Conservation (phyloP, 805 yeast genomes). For the Lipomyces chichibuensis region DNA sequence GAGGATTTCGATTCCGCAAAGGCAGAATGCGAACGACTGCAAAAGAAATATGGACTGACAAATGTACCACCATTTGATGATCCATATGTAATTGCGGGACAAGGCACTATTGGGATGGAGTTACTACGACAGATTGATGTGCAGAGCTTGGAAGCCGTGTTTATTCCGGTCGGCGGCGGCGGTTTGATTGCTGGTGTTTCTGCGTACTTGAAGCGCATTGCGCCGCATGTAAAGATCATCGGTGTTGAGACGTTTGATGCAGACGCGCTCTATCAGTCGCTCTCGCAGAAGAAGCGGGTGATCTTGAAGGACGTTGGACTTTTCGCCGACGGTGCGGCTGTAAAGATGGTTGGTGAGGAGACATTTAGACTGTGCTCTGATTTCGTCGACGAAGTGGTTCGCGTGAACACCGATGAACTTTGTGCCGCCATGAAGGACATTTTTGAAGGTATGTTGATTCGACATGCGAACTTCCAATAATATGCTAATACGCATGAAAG, state of each 20-base stretch:
- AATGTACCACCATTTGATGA: constrained; percentile 98
- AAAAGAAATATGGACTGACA: constrained; percentile 70
- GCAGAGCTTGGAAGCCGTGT: constrained; percentile 64
- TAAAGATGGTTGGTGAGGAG: constrained; percentile 84
- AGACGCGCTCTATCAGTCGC: constrained; percentile 80
- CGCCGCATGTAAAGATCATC: constrained; percentile 94
- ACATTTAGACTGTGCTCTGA: constrained; percentile 79
- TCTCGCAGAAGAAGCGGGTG: constrained; percentile 58
- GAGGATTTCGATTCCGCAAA: constrained; percentile 96
- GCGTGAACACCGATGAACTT: constrained; percentile 88
- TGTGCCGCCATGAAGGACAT: constrained; percentile 97
- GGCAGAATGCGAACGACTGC: constrained; percentile 76
- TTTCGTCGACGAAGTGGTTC: constrained; percentile 84
- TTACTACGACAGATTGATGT: constrained; percentile 81
- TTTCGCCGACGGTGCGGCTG: constrained; percentile 99
- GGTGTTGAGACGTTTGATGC: constrained; percentile 98
- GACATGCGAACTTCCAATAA: not conserved
- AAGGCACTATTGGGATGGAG: constrained; percentile 96
- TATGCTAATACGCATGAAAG: constrained; percentile 43
- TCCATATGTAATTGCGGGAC: constrained; percentile 98
- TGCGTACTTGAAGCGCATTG: constrained; percentile 86
- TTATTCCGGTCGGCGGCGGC: constrained; percentile 96
- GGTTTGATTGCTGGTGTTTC: constrained; percentile 92
- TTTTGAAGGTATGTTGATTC: constrained; percentile 56
- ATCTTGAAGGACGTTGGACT: constrained; percentile 78